A percentile compares a stretch with the other conserved stretches of the same genome.
These are phyloP conservation scores for Xylariaceae sp. DNA, from an alignment of 2,329 filamentous ascomycete species.

Conservation along the genomic window DNA sequence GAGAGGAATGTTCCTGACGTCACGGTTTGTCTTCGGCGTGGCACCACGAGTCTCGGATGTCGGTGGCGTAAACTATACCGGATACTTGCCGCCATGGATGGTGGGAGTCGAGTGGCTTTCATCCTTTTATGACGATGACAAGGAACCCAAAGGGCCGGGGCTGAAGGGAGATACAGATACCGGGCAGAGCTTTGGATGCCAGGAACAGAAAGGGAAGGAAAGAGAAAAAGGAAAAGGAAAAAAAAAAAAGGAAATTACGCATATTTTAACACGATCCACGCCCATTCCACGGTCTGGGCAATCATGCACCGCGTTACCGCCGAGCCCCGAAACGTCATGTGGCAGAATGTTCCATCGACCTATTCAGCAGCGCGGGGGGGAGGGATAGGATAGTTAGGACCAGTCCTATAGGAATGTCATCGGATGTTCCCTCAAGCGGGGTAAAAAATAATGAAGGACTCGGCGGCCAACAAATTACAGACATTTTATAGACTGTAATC, in stretches of 20 bases:
- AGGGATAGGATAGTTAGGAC: conserved; percentile 24
- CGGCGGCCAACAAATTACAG: conserved; percentile 13
- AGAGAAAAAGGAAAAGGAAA: no score
- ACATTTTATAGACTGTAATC: conserved; percentile 16
- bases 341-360: conserved; percentile 28
- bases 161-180: conserved; percentile 2
- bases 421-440: conserved; percentile 20
- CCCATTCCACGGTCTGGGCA: conserved; percentile 1
- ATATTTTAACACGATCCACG: neutral
- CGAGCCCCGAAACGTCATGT: conserved; percentile 20
- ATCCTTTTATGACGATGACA: neutral
- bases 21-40: neutral
- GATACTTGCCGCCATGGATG: neutral
- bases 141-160: neutral
- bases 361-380: conserved; percentile 37
- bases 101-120: neutral
- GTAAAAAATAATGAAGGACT: conserved; percentile 19
- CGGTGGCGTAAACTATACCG: neutral
- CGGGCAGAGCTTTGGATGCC: neutral
- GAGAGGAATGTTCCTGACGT: neutral
- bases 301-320: conserved; percentile 8
- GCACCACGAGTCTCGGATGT: neutral
- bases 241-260: neutral
- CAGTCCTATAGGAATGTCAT: conserved; percentile 22
- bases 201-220: neutral